phyloP scores from a whole-genome alignment of 176 grass and related monocot genomes.

The Triticum aestivum region DNA sequence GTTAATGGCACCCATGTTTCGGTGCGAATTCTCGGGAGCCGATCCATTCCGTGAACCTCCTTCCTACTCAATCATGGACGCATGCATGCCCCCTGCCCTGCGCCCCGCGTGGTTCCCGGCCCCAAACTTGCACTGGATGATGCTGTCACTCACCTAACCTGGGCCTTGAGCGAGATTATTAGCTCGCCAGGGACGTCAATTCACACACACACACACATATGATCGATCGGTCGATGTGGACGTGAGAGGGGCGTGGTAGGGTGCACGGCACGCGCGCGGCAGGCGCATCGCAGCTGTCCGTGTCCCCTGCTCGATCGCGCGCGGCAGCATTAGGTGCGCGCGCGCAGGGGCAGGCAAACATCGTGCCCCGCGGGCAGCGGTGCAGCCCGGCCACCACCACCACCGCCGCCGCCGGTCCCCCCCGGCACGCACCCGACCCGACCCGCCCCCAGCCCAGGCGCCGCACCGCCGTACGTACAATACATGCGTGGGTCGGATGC shows the following conservation, averaged over 20 bases:
- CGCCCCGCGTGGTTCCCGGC: constrained; percentile 42
- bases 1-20: constrained; percentile 36
- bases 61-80: not conserved
- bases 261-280: not conserved
- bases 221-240: not conserved
- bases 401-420: constrained; percentile 26
- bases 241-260: not conserved
- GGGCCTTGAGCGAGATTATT: constrained; percentile 30
- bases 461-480: not conserved
- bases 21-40: not conserved
- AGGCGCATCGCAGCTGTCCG: not conserved
- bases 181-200: too few species aligned
- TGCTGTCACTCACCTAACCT: constrained; percentile 50
- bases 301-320: not conserved
- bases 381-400: constrained; percentile 32
- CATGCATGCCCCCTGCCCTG: not conserved
- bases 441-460: not conserved
- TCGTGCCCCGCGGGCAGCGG: constrained; percentile 26
- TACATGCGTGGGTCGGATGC: not conserved
- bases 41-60: not conserved
- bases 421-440: not conserved
- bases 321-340: constrained; percentile 26
- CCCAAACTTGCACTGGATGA: constrained; percentile 40
- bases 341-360: constrained; percentile 3
- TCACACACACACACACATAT: too few species aligned